Evolutionary conservation across 306 rosid species (phyloP).

Genomic region (Fragaria ananassa): DNA sequence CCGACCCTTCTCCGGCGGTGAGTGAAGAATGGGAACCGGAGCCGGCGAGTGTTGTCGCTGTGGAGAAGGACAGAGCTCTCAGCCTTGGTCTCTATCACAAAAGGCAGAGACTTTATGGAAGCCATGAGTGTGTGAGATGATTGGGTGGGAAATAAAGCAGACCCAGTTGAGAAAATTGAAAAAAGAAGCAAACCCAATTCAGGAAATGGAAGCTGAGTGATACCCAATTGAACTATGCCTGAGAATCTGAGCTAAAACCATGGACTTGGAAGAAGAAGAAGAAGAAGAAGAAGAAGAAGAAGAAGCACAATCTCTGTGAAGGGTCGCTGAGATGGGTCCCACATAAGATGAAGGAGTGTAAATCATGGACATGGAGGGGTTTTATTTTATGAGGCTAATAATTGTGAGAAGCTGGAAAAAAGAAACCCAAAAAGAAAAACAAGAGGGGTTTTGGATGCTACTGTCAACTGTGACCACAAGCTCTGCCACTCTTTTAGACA

Average conservation of each 20-base stretch:
- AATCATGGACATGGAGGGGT: slow-evolving; percentile 6
- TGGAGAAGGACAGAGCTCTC: slow-evolving; percentile 40
- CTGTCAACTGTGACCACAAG: background rate
- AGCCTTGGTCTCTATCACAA: slow-evolving; percentile 41
- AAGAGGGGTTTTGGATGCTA: background rate
- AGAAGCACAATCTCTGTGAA: background rate
- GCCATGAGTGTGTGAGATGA: slow-evolving; percentile 37
- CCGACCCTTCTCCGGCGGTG: slow-evolving; percentile 24
- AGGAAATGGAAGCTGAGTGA: background rate
- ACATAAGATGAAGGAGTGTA: background rate
- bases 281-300: background rate
- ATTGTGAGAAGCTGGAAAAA: background rate
- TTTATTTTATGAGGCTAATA: slow-evolving; percentile 9
- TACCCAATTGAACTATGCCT: background rate
- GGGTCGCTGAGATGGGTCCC: slow-evolving; percentile 16
- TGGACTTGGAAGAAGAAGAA: background rate
- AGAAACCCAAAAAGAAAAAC: background rate
- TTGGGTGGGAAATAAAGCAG: slow-evolving; percentile 15
- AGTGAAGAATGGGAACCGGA: slow-evolving; percentile 23
- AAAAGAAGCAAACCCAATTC: slow-evolving; percentile 24
- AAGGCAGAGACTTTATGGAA: slow-evolving; percentile 48
- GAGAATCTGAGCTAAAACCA: background rate
- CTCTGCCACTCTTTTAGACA: background rate
- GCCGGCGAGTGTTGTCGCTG: slow-evolving; percentile 20
- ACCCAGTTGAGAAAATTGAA: slow-evolving; percentile 33